phyloP scores from a whole-genome alignment of 768 basidiomycete species.

The Paxillus rubicundulus region DNA sequence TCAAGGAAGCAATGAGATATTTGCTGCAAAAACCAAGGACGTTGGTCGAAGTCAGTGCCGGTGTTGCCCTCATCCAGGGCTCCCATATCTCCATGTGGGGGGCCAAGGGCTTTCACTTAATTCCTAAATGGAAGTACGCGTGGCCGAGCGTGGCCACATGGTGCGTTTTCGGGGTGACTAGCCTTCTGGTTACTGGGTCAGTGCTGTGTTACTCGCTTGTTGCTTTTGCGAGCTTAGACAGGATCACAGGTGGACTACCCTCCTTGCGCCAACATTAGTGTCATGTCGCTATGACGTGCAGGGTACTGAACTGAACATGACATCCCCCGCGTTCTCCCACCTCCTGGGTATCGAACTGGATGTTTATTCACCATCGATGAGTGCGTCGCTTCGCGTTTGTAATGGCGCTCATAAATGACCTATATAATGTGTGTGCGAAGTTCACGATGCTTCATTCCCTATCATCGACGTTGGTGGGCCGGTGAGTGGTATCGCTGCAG shows the following conservation, averaged over 20 bases:
- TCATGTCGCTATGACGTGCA: too few relatives aligned
- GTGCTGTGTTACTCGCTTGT: not conserved
- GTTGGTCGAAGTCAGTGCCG: slow-evolving; percentile 9
- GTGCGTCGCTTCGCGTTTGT: too few relatives aligned
- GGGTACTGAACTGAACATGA: too few relatives aligned
- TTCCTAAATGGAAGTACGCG: slow-evolving; percentile 1
- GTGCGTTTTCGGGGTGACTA: slow-evolving; percentile 8
- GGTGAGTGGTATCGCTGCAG: slow-evolving; percentile 15
- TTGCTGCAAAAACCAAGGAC: slow-evolving; percentile 11
- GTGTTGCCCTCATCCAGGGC: slow-evolving; percentile 6
- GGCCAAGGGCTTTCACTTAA: not conserved
- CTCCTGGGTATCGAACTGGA: too few relatives aligned
- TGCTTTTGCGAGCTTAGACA: not conserved
- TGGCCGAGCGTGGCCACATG: not conserved
- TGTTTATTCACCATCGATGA: too few relatives aligned
- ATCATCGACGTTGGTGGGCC: slow-evolving; percentile 11
- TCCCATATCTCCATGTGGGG: not conserved
- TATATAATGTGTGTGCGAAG: not conserved
- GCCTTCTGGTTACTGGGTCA: slow-evolving; percentile 18
- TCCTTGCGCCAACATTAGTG: slow-evolving; percentile 4
- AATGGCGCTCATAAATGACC: too few relatives aligned
- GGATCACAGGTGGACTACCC: slow-evolving; percentile 11
- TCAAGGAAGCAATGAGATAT: slow-evolving; percentile 18
- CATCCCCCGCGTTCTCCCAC: too few relatives aligned
- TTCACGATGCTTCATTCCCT: slow-evolving; percentile 11